Percentiles rank a stretch among this genome's conserved stretches.
These are phyloP conservation scores for Pyronema domesticum DNA, from an alignment of 495 filamentous ascomycete species.

Conservation along the genomic window DNA sequence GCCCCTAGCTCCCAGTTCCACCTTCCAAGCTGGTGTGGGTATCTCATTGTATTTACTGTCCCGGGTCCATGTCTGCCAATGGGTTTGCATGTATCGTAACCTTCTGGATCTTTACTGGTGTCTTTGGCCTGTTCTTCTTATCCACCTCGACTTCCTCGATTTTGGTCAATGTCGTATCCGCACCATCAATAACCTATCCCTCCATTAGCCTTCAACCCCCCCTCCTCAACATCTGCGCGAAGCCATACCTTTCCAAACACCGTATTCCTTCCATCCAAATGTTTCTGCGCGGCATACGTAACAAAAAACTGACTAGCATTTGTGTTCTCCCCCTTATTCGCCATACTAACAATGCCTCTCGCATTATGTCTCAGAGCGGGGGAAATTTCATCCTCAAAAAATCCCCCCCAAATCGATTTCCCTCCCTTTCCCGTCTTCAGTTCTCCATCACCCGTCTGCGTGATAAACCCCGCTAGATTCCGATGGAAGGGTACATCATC, in stretches of 20 bases:
- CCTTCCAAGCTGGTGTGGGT: too few species aligned
- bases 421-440: slow-evolving; percentile 51
- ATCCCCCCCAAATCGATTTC: slow-evolving; percentile 62
- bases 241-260: slow-evolving; percentile 68
- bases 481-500: slow-evolving; percentile 82
- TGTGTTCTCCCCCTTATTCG: slow-evolving; percentile 68
- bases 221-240: slow-evolving; percentile 30
- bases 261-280: slow-evolving; percentile 86
- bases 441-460: slow-evolving; percentile 71
- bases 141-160: slow-evolving; percentile 68
- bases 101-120: slow-evolving; percentile 47
- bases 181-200: slow-evolving; percentile 35
- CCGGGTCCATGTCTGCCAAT: slow-evolving; percentile 38
- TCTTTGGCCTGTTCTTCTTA: slow-evolving; percentile 70
- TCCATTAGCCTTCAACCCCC: slow-evolving; percentile 4
- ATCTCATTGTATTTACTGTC: slow-evolving; percentile 10
- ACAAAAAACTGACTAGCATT: slow-evolving; percentile 96
- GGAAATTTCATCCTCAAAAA: slow-evolving; percentile 82
- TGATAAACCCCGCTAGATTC: slow-evolving; percentile 72
- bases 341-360: slow-evolving; percentile 79
- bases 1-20: too few species aligned
- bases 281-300: slow-evolving; percentile 63
- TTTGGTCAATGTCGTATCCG: slow-evolving; percentile 47
- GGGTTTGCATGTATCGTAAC: slow-evolving; percentile 93
- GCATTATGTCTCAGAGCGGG: slow-evolving; percentile 70